Conservation (phyloP, 2,329 filamentous ascomycete species). For the Nemania serpens region DNA sequence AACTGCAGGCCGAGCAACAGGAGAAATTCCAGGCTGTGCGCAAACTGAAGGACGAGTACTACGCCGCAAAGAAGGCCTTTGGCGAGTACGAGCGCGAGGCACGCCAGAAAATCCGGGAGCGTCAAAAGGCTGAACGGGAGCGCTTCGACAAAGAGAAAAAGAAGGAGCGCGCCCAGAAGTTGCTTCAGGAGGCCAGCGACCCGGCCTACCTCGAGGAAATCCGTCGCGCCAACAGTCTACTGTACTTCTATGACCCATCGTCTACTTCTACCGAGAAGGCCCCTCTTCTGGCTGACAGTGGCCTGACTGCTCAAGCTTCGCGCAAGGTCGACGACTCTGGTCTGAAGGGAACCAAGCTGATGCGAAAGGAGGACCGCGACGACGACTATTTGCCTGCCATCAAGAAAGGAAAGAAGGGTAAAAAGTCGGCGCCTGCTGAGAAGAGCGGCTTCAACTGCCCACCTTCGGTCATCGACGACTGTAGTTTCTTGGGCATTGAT, state of each 20-base stretch:
- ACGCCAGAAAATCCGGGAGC: constrained; percentile 75
- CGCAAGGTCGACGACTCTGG: constrained; percentile 84
- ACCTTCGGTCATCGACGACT: constrained; percentile 89
- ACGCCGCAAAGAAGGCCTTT: constrained; percentile 78
- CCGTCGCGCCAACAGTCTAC: constrained; percentile 81
- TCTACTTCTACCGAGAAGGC: constrained; percentile 68
- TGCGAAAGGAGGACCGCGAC: constrained; percentile 85
- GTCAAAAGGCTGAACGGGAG: constrained; percentile 79
- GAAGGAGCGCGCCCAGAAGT: constrained; percentile 75
- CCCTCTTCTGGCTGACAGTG: constrained; percentile 66
- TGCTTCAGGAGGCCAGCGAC: constrained; percentile 80
- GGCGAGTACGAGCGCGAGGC: constrained; percentile 83
- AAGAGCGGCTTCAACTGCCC: constrained; percentile 76
- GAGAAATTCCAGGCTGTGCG: constrained; percentile 82
- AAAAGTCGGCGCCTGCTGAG: constrained; percentile 65
- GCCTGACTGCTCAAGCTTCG: constrained; percentile 77
- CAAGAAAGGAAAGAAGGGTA: constrained; percentile 88
- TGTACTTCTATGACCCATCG: constrained; percentile 87
- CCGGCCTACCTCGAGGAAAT: constrained; percentile 95
- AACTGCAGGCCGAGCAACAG: constrained; percentile 83
- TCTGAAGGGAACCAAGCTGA: constrained; percentile 82
- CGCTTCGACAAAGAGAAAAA: constrained; percentile 72
- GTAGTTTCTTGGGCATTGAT: constrained; percentile 80
- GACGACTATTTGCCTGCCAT: constrained; percentile 83
- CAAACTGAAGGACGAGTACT: constrained; percentile 89